These are phyloP conservation scores for Plasmodium sp. DNA, from an alignment of 169 alveolate genomes.

Conservation along the genomic window DNA sequence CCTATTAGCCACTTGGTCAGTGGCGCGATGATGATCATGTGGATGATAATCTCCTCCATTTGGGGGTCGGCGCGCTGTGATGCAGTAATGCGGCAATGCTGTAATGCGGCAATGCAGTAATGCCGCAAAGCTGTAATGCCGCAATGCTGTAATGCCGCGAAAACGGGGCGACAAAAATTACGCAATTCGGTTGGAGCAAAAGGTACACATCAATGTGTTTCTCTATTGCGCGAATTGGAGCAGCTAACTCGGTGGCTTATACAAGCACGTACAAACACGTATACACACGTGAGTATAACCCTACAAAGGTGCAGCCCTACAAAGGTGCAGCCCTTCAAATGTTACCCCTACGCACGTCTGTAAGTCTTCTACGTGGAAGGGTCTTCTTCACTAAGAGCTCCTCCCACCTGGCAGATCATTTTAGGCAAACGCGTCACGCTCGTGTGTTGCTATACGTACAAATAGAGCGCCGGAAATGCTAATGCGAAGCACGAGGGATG, in stretches of 20 bases:
- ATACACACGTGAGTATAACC: not conserved
- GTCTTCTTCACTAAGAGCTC: not conserved
- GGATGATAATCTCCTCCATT: conserved; percentile 71
- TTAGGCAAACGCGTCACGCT: not conserved
- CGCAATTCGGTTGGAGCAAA: not conserved
- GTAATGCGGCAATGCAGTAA: not conserved
- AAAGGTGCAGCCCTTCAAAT: not conserved
- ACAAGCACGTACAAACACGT: not conserved
- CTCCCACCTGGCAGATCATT: not conserved
- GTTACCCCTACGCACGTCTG: not conserved
- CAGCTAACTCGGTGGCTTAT: not conserved
- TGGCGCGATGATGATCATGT: conserved; percentile 72
- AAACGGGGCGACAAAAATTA: not conserved
- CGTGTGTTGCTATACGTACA: not conserved
- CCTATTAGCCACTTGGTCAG: conserved; percentile 72
- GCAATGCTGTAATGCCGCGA: not conserved
- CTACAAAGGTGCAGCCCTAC: not conserved
- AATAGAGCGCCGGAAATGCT: not conserved
- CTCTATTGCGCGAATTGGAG: not conserved
- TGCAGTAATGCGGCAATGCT: not conserved
- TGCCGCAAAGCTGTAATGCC: not conserved
- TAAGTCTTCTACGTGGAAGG: not conserved
- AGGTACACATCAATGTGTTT: not conserved
- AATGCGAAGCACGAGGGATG: not conserved
- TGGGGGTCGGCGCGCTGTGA: not conserved